These are phyloP conservation scores for Leccinum rimulosum DNA, from an alignment of 768 basidiomycete species.

Conservation along the genomic window DNA sequence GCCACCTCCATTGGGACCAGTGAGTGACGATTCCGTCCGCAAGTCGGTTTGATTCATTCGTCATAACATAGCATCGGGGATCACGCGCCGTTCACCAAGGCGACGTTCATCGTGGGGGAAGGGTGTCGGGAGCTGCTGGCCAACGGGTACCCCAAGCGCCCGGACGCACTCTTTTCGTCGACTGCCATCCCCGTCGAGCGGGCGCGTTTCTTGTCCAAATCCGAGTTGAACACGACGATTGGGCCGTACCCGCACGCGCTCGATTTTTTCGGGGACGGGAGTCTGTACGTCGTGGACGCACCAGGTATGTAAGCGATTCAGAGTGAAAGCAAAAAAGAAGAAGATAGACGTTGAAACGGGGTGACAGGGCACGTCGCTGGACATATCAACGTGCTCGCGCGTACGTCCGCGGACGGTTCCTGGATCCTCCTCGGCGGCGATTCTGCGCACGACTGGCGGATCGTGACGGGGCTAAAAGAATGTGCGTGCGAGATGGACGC, in stretches of 20 bases:
- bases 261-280: conserved; percentile 58
- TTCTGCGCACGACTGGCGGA: conserved; percentile 52
- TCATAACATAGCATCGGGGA: conserved; percentile 39
- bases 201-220: conserved; percentile 36
- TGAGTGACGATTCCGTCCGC: neutral
- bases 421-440: conserved; percentile 60
- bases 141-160: conserved; percentile 43
- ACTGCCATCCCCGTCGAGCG: conserved; percentile 39
- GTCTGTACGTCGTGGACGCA: conserved; percentile 55
- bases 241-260: conserved; percentile 50
- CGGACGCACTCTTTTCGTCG: conserved; percentile 30
- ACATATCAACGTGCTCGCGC: conserved; percentile 52
- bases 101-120: conserved; percentile 48
- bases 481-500: conserved; percentile 32
- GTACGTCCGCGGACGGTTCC: conserved; percentile 49
- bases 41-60: conserved; percentile 1
- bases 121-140: conserved; percentile 35
- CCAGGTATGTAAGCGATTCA: conserved; percentile 31
- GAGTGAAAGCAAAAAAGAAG: too few relatives aligned
- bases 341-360: neutral
- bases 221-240: conserved; percentile 37
- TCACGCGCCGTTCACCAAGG: conserved; percentile 41
- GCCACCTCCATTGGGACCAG: conserved; percentile 56
- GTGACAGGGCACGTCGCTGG: conserved; percentile 47
- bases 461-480: conserved; percentile 44